Percentiles rank a stretch among this genome's conserved stretches.
phyloP scores from a whole-genome alignment of 352 stramenopile species.

The Phytophthora tentaculata region DNA sequence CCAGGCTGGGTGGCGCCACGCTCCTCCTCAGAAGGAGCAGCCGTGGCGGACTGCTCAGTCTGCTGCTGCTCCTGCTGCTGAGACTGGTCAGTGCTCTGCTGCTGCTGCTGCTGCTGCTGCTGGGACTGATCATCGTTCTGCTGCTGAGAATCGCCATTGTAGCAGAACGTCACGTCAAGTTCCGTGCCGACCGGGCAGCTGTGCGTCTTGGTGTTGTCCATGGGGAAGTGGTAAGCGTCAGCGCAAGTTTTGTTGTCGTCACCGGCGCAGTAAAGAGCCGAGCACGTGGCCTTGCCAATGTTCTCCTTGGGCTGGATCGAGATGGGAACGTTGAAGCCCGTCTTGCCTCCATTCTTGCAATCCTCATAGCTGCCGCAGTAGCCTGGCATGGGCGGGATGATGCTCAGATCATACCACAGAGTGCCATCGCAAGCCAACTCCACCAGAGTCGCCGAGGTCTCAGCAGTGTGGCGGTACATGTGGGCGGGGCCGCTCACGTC shows the following conservation, averaged over 20 bases:
- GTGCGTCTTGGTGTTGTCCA: conserved; percentile 73
- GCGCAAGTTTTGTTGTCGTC: conserved; percentile 41
- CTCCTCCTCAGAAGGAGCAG: conserved; percentile 21
- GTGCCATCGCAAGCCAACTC: conserved; percentile 40
- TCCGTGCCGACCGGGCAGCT: conserved; percentile 44
- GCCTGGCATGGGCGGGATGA: conserved; percentile 52
- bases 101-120: conserved; percentile 19
- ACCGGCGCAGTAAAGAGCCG: conserved; percentile 34
- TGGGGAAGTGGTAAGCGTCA: conserved; percentile 70
- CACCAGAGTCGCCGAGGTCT: conserved; percentile 43
- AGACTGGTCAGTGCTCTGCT: conserved; percentile 2
- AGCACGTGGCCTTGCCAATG: conserved; percentile 36
- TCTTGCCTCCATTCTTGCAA: conserved; percentile 46
- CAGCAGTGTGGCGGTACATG: conserved; percentile 58
- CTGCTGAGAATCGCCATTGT: conserved; percentile 13
- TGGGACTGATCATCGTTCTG: neutral
- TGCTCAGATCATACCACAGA: conserved; percentile 69
- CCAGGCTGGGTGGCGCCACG: conserved; percentile 21
- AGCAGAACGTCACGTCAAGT: conserved; percentile 69
- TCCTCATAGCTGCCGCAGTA: conserved; percentile 39
- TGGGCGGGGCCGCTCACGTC: conserved; percentile 37
- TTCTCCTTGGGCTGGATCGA: conserved; percentile 45
- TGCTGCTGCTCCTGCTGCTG: conserved; percentile 23
- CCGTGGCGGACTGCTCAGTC: conserved; percentile 13
- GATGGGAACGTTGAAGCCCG: conserved; percentile 68